Percentiles rank a stretch among this genome's conserved stretches.
Evolutionary conservation across 345 rosid species (phyloP).

Genomic region (Odontarrhena argentea): DNA sequence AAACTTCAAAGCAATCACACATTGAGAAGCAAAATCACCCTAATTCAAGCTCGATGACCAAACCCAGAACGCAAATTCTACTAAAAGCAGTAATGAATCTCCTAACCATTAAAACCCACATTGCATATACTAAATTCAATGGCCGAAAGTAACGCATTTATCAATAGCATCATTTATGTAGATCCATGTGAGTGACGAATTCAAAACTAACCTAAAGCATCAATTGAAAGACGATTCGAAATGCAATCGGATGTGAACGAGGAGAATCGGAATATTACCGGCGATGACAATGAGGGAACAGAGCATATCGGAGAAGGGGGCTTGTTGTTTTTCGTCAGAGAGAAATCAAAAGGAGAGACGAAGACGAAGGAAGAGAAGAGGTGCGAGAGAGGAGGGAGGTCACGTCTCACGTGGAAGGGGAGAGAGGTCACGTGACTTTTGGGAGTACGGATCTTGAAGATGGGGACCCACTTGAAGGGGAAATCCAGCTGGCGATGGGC

Average conservation of each 20-base stretch:
- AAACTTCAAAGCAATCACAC: background rate
- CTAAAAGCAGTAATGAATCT: constrained; percentile 14
- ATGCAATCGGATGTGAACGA: constrained; percentile 9
- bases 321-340: background rate
- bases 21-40: constrained; percentile 3
- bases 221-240: constrained; percentile 25
- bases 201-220: background rate
- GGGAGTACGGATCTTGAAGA: constrained; percentile 31
- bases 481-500: constrained; percentile 44
- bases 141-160: constrained; percentile 17
- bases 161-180: background rate
- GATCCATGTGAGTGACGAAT: constrained; percentile 1
- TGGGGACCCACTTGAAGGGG: constrained; percentile 30
- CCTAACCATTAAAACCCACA: constrained; percentile 6
- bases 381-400: constrained; percentile 28
- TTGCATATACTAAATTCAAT: constrained; percentile 4
- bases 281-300: constrained; percentile 24
- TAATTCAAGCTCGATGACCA: constrained; percentile 2
- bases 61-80: background rate
- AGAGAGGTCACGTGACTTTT: constrained; percentile 42
- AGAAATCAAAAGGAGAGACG: background rate
- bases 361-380: constrained; percentile 9
- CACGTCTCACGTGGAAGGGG: constrained; percentile 46
- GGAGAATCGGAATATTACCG: constrained; percentile 36
- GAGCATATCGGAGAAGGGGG: constrained; percentile 39